Evolutionary conservation across 2,329 filamentous ascomycete genomes (phyloP), one percentile per base, ranked within the genome.

Genomic region (Cercospora nicotianae): DNA sequence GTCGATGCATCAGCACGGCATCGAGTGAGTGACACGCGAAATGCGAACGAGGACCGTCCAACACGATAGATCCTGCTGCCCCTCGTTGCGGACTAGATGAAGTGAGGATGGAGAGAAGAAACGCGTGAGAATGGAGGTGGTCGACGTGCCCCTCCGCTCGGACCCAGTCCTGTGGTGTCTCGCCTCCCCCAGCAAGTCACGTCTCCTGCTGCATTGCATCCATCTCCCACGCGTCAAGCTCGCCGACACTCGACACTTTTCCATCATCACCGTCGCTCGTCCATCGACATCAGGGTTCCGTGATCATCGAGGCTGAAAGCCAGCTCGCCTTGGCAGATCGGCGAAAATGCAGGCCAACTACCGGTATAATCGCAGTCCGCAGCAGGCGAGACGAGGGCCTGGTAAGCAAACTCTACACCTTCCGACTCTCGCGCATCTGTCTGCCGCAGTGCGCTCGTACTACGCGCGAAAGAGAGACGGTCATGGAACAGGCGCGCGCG

Each of bases 291-390:
- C 33, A 59, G 31, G 8, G 55, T 36, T 18, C 28, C 30, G 48
- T 5, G 31, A 20, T 36, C 55, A 64, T 63, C 60, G 62, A 51
- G 61, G 59, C 48, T 57, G 26, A 33, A 61, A 66, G 53, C 67
- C 64, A 67, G 64, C 65, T 63, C 60, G 63, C 51, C 68, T 69
- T 70, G 66, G 70, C 70, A 61, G 72, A 72, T 72, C 70, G 69
- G 66, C 68, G 51, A 80, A 72, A 66, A 82, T 82, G 81, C 80
- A 82, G 73, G 62, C 62, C 51, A 80, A 80, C 75, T 81, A 81
- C 76, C 80, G 81, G 75, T 81, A 81, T 61, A 68, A 65, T 66
- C 67, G 67, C 57, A 68, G 67, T 66, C 67, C 67, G 51, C 67
- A 68, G 57, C 63, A 61, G 72, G 72, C 79, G 72, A 78, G 81